Conservation (phyloP, 768 basidiomycete genomes). For the Boletus bicolor region DNA sequence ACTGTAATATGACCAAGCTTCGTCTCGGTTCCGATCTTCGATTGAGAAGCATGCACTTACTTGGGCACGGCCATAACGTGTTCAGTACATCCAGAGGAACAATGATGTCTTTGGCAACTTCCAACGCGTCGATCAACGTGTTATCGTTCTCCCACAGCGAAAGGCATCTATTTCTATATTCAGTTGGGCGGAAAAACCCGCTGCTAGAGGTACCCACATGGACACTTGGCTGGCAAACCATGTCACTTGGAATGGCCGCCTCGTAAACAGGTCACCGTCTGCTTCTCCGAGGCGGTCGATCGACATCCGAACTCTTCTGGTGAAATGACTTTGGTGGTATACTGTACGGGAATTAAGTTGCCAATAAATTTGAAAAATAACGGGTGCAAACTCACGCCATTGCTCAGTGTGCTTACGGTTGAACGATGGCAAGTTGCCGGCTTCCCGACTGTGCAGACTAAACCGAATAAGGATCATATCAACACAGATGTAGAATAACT, state of each 20-base stretch:
- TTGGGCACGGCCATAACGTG: slow-evolving; percentile 61
- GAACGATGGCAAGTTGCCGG: slow-evolving; percentile 50
- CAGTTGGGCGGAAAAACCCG: neutral
- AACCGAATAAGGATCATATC: slow-evolving; percentile 21
- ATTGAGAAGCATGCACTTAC: slow-evolving; percentile 31
- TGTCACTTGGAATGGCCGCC: slow-evolving; percentile 65
- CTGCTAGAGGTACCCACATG: slow-evolving; percentile 40
- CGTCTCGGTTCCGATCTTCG: slow-evolving; percentile 7
- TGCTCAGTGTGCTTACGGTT: slow-evolving; percentile 71
- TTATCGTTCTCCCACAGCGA: slow-evolving; percentile 64
- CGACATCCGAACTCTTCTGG: slow-evolving; percentile 55
- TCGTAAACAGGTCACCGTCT: slow-evolving; percentile 54
- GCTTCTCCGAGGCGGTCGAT: slow-evolving; percentile 50
- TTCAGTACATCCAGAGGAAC: slow-evolving; percentile 64
- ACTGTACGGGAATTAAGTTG: slow-evolving; percentile 39
- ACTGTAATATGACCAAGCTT: slow-evolving; percentile 30
- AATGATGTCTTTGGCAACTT: slow-evolving; percentile 64
- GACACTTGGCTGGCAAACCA: slow-evolving; percentile 72
- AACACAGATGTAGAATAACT: neutral
- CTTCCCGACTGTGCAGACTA: slow-evolving; percentile 52
- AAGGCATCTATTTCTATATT: slow-evolving; percentile 46
- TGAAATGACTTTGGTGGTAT: slow-evolving; percentile 62
- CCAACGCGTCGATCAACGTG: slow-evolving; percentile 53
- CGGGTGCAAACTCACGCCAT: slow-evolving; percentile 58
- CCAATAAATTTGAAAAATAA: neutral